Evolutionary conservation across 148 eudicot genomes (phyloP).

Genomic region (Vaccinium corymbosum): DNA sequence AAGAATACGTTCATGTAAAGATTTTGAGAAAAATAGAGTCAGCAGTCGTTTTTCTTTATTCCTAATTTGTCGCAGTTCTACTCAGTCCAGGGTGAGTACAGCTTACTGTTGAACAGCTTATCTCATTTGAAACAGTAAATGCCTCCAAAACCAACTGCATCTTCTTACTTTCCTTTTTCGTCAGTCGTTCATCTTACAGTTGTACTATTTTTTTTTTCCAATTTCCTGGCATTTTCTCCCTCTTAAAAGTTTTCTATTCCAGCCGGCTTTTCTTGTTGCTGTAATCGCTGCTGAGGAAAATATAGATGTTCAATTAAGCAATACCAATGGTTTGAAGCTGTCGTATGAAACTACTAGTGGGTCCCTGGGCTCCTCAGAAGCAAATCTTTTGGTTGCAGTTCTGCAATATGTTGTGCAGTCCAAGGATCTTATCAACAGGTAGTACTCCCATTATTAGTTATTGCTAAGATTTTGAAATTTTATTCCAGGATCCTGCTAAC

Average conservation of each 20-base stretch:
- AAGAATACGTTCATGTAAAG: neutral
- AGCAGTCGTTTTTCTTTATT: neutral
- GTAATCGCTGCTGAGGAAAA: slow-evolving; percentile 45
- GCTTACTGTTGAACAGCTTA: slow-evolving; percentile 1
- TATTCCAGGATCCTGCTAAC: neutral
- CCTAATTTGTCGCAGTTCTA: neutral
- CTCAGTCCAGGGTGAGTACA: neutral
- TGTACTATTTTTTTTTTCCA: neutral
- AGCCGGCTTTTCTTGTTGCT: slow-evolving; percentile 85
- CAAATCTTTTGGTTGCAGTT: slow-evolving; percentile 50
- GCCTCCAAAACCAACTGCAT: neutral
- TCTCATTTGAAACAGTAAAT: neutral
- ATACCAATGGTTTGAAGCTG: slow-evolving; percentile 27
- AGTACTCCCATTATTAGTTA: slow-evolving; percentile 6
- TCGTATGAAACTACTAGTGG: slow-evolving; percentile 32
- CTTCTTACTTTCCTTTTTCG: neutral
- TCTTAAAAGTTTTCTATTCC: slow-evolving; percentile 23
- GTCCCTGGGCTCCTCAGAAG: slow-evolving; percentile 37
- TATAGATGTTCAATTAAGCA: slow-evolving; percentile 23
- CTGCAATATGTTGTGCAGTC: slow-evolving; percentile 41
- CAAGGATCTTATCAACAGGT: slow-evolving; percentile 61
- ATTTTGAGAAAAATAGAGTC: neutral
- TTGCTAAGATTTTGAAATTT: neutral
- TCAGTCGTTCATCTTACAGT: neutral
- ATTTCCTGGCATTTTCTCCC: neutral